Base-by-base conservation (phyloP, 495 filamentous ascomycete species). In the Penicillium malachiteum region DNA sequence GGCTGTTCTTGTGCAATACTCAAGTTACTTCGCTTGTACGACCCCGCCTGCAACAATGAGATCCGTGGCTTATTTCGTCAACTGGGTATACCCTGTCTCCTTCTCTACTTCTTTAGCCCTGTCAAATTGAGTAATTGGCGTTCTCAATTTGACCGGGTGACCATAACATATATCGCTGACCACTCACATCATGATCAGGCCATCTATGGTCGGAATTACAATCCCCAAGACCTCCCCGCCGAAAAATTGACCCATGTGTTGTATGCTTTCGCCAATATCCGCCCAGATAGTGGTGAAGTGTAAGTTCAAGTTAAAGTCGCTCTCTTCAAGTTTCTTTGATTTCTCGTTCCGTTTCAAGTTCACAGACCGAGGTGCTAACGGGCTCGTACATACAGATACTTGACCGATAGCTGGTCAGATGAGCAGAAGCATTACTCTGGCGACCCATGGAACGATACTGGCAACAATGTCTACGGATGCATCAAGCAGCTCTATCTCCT, bases 401-500 rank as follows among this genome's bases (percentile, higher is more conserved):
- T 95, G 34, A 92, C 90, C 1, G 91, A 96, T 71, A 68, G 80
- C 31, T 96, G 91, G 91, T 85, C 89, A 40, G 91, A 96, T 69
- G 83, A 85, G 1, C 78, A 96, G 63, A 96, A 95, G 71, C 94
- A 93, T 71, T 95, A 92, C 49, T 59, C 68, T 4, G 55, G 62
- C 1, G 75, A 78, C 58, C 74, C 74, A 2, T 77, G 75, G 74
- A 76, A 78, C 56, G 75, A 77, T 30, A 59, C 60, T 14, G 75
- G 74, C 16, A 70, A 52, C 59, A 78, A 78, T 54, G 74, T 77
- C 16, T 78, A 78, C 34, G 75, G 75, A 49, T 96, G 90, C 70
- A 73, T 93, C 40, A 98, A 97, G 79, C 94, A 97, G 76, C 84
- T 98, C 17, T 91, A 87, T 73, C 78, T 98, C 26, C 84, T 93